Percentiles rank a stretch among this genome's conserved stretches.
Conservation (phyloP, 768 basidiomycete genomes). For the Suillus alpinus region DNA sequence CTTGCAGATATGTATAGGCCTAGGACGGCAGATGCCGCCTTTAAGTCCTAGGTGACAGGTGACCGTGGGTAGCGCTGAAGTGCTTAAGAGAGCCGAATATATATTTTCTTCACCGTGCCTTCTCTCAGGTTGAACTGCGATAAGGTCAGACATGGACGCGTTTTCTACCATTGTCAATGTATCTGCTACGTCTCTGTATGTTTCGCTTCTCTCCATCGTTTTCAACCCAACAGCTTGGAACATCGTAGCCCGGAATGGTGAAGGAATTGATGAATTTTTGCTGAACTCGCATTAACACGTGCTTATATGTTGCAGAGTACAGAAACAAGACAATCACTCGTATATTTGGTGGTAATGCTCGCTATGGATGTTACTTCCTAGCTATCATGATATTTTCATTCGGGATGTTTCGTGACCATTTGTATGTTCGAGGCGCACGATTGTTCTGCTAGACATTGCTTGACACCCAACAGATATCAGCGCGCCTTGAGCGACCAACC, state of each 20-base stretch:
- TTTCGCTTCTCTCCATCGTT: constrained; percentile 65
- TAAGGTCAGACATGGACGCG: constrained; percentile 21
- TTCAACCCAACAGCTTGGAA: constrained; percentile 99
- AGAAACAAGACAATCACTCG: constrained; percentile 86
- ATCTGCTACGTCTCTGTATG: constrained; percentile 59
- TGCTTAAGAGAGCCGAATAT: not conserved
- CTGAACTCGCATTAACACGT: not conserved
- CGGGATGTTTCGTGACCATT: constrained; percentile 79
- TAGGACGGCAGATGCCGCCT: too few relatives aligned
- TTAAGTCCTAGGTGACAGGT: not conserved
- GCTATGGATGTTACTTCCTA: constrained; percentile 83
- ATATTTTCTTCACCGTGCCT: constrained; percentile 4
- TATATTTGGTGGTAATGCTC: constrained; percentile 70
- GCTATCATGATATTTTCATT: constrained; percentile 80
- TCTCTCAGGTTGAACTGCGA: not conserved
- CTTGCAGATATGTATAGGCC: too few relatives aligned
- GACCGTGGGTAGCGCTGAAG: not conserved
- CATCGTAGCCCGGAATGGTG: constrained; percentile 88
- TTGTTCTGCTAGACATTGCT: not conserved
- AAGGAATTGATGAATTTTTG: constrained; percentile 19
- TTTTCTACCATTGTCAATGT: constrained; percentile 48
- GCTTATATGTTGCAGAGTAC: constrained; percentile 48
- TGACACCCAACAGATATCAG: constrained; percentile 55
- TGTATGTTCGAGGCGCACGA: constrained; percentile 50
- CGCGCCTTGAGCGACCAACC: constrained; percentile 79